Evolutionary conservation across 495 filamentous ascomycete species (phyloP).

Genomic region (Penicillium paradoxum): DNA sequence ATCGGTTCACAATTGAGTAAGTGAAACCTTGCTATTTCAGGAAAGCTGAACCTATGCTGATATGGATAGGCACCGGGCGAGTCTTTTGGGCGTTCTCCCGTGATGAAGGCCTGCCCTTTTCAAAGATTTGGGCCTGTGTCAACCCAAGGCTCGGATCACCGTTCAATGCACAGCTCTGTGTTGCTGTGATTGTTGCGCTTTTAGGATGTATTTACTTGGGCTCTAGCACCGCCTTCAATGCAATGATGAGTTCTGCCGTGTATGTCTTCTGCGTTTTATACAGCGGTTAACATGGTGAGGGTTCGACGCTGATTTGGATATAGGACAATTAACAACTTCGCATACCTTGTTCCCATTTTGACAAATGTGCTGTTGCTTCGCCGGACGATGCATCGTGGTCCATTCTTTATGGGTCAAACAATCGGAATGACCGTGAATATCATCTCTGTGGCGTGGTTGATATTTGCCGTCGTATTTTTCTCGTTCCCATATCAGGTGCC

Average conservation of each 20-base stretch:
- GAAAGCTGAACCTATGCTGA: constrained; percentile 1
- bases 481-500: constrained; percentile 64
- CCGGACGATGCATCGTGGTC: constrained; percentile 32
- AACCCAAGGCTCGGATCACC: constrained; percentile 29
- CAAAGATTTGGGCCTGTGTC: constrained; percentile 27
- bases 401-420: constrained; percentile 25
- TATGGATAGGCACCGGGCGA: constrained; percentile 53
- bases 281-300: neutral
- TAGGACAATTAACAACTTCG: constrained; percentile 36
- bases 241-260: constrained; percentile 58
- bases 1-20: constrained; percentile 51
- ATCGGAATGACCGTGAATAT: constrained; percentile 34
- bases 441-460: constrained; percentile 30
- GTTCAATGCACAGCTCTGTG: constrained; percentile 58
- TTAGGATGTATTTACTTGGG: constrained; percentile 68
- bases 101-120: constrained; percentile 49
- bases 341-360: constrained; percentile 32
- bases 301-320: neutral
- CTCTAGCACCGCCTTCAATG: constrained; percentile 63
- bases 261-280: constrained; percentile 8
- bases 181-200: constrained; percentile 52
- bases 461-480: constrained; percentile 57
- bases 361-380: constrained; percentile 33
- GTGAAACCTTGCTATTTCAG: neutral
- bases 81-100: constrained; percentile 70